Evolutionary conservation across 2,329 filamentous ascomycete species (phyloP).

Genomic region (Trichophyton verrucosum): DNA sequence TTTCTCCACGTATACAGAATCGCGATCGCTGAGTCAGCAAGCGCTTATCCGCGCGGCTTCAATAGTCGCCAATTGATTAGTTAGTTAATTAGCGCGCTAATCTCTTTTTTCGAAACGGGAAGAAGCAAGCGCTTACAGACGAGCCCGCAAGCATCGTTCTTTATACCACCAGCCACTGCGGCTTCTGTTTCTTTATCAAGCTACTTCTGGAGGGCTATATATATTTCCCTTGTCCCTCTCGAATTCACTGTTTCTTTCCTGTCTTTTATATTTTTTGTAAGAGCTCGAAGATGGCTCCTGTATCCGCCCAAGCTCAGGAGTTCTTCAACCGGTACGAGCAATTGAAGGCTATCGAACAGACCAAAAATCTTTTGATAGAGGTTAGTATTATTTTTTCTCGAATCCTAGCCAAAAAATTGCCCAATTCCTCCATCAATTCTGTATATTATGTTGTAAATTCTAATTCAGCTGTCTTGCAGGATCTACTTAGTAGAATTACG

Average conservation of each 20-base stretch:
- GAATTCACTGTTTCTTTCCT: background rate
- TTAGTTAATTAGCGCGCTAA: background rate
- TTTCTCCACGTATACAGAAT: conserved; percentile 10
- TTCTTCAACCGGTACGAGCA: conserved; percentile 34
- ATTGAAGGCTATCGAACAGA: conserved; percentile 33
- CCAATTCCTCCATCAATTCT: background rate
- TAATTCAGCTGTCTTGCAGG: conserved; percentile 20
- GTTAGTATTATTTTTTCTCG: conserved; percentile 19
- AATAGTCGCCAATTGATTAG: too few relatives aligned
- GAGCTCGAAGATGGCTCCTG: conserved; percentile 9
- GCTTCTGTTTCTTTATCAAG: background rate
- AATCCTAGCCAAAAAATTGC: background rate
- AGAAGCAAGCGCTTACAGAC: background rate
- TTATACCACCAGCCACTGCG: conserved; percentile 3
- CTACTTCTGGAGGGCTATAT: background rate
- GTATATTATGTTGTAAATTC: background rate
- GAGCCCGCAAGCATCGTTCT: background rate
- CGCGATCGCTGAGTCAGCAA: conserved; percentile 7
- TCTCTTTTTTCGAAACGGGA: background rate
- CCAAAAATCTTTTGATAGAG: conserved; percentile 38
- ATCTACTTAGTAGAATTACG: conserved; percentile 34
- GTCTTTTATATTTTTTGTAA: background rate
- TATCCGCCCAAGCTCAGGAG: conserved; percentile 23
- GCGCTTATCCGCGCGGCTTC: background rate
- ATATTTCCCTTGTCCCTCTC: background rate